phyloP scores from a whole-genome alignment of 2,329 filamentous ascomycete genomes.

The Scortechinia acanthostroma region DNA sequence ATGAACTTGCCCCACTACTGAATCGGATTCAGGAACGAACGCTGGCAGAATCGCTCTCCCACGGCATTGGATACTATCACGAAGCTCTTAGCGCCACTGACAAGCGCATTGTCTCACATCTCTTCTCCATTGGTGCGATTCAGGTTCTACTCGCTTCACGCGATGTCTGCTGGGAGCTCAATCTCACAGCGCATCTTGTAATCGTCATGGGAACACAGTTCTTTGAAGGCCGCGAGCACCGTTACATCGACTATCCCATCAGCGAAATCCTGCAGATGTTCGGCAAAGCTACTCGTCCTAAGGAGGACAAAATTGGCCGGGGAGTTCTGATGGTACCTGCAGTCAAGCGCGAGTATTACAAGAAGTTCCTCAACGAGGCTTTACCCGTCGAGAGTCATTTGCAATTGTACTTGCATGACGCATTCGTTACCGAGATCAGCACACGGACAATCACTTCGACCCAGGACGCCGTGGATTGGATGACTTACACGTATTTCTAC shows the following conservation, averaged over 20 bases:
- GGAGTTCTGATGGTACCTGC: slow-evolving; percentile 95
- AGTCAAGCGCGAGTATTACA: slow-evolving; percentile 95
- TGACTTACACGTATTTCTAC: slow-evolving; percentile 97
- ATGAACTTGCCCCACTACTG: slow-evolving; percentile 76
- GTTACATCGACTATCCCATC: slow-evolving; percentile 92
- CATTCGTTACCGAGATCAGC: slow-evolving; percentile 94
- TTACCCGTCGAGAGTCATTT: slow-evolving; percentile 91
- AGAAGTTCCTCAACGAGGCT: slow-evolving; percentile 95
- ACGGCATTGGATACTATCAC: slow-evolving; percentile 95
- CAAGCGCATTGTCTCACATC: slow-evolving; percentile 85
- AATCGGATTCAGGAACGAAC: slow-evolving; percentile 79
- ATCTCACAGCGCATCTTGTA: slow-evolving; percentile 80
- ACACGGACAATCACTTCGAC: slow-evolving; percentile 91
- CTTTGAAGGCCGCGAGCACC: slow-evolving; percentile 91
- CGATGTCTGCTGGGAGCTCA: slow-evolving; percentile 93
- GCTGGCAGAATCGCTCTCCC: slow-evolving; percentile 79
- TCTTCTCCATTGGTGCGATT: slow-evolving; percentile 83
- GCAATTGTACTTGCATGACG: slow-evolving; percentile 85
- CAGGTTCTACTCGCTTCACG: slow-evolving; percentile 72
- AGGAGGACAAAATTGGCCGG: slow-evolving; percentile 72
- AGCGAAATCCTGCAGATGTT: slow-evolving; percentile 97
- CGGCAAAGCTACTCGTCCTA: slow-evolving; percentile 77
- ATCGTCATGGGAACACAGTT: slow-evolving; percentile 97
- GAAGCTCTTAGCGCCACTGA: slow-evolving; percentile 84
- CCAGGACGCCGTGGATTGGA: slow-evolving; percentile 96